Evolutionary conservation across 1,284 basidiomycete species (phyloP), one percentile per base, ranked within the genome.

Genomic region (Sutorius eximius): DNA sequence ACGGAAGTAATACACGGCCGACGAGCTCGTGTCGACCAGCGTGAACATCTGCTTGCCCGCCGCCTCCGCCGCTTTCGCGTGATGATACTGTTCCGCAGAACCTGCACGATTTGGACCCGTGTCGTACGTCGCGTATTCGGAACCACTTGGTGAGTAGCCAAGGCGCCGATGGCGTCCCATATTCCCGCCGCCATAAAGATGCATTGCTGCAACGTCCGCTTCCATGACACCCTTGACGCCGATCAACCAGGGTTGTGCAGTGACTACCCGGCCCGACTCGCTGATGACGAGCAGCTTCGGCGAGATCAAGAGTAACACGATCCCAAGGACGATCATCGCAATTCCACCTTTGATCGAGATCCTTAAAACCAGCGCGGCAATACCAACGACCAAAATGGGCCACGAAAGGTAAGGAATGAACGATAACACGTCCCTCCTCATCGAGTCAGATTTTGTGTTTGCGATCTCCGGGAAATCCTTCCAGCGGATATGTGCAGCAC

Each of bases 1-100:
- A 5, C 37, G 30, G 45, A 62, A 64, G 44, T 64, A 62, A 33
- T 64, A 62, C 13, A 62, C 40, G 13, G 60, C 55, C 1, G 36
- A 38, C 10, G 61, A 50, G 34, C 9, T 37, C 1, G 61, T 62
- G 51, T 62, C 61, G 40, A 62, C 12, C 13, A 62, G 42, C 3
- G 61, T 62, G 33, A 50, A 62, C 3, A 49, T 13, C 29, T n/a
- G 48, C 9, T 2, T 16, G 5, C 48, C 48, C 12, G 9, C 4
- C 9, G 42, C 43, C 47, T 47, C 47, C n/a, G 13, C 18, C 6
- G 1, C 7, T 15, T 16, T 46, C 2, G 48, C 49, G 0, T 3
- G 15, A 5, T 22, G 9, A 3, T 54, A 55, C 22, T 53, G 52
- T 2, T 22, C 38, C 11, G 7, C 5, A 1, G 52, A 24, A 0